Base-by-base conservation (phyloP, 257 asterid genomes). In the Orobanche coerulescens region DNA sequence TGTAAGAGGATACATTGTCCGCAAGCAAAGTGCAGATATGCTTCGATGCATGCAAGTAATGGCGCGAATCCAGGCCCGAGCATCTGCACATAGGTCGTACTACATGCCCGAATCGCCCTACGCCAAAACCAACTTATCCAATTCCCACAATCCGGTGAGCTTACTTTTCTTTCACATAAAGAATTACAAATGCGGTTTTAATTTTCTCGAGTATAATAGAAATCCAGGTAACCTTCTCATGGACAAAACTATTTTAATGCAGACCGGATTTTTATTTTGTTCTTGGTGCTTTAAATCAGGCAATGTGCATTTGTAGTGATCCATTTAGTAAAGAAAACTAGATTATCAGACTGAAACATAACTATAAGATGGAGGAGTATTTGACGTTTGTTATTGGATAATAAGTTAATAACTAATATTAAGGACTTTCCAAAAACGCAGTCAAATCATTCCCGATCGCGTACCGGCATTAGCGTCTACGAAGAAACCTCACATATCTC, bases 61-160 rank as follows among this genome's bases (percentile, higher is more conserved):
- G 97, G 95, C 90, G 50, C 80, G 95, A 58, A 93, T 92, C 72
- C 98, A 93, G 66, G 98, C 95, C 78, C 89, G 88, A 58, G 97
- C 97, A 15, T 86, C 86, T 72, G 83, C 87, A 16, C 74, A 63
- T 50, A 85, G 98, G 62, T 70, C 68, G n/a, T n/a, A n/a, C 25
- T 58, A 68, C 71, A 20, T 56, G 10, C 7, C 80, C 49, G 93
- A 84, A 37, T 50, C 70, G 51, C 25, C 85, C 24, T 61, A 50
- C 55, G 12, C 65, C 51, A 79, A 68, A 20, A 43, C 54, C 60
- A 78, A 66, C 5, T 64, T 64, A 49, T 40, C 72, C 24, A 68
- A 68, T 48, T 66, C 71, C 42, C 70, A 46, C 58, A 76, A 70
- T 6, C 77, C 69, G 36, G 96, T 83, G 68, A 82, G 90, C 61